A percentile compares a stretch with the other conserved stretches of the same genome.
These are phyloP conservation scores for Penicillium fimorum DNA, from an alignment of 495 filamentous ascomycete species.

Conservation along the genomic window DNA sequence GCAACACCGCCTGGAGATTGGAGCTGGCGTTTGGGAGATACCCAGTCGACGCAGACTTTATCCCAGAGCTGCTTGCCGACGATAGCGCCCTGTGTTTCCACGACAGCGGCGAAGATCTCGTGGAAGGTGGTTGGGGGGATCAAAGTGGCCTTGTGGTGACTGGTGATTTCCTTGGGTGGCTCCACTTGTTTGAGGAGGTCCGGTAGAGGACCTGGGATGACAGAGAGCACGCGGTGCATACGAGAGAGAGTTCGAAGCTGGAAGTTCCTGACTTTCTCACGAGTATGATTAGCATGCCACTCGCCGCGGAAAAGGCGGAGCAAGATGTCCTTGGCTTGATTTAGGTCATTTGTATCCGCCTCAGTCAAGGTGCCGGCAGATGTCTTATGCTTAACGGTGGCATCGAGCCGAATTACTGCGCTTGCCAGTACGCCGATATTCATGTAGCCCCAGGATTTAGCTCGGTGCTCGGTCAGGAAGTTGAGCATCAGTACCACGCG, in stretches of 20 bases:
- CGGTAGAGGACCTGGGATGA: conserved; percentile 29
- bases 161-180: conserved; percentile 12
- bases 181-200: conserved; percentile 22
- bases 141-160: conserved; percentile 22
- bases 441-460: conserved; percentile 49
- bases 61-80: conserved; percentile 42
- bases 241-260: conserved; percentile 32
- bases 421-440: conserved; percentile 44
- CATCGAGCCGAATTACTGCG: conserved; percentile 42
- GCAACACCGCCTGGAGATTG: conserved; percentile 33
- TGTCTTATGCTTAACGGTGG: conserved; percentile 16
- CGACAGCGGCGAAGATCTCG: conserved; percentile 44
- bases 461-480: conserved; percentile 38
- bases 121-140: conserved; percentile 47
- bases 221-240: conserved; percentile 27
- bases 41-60: conserved; percentile 40
- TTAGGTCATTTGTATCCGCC: conserved; percentile 8
- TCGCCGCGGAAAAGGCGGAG: conserved; percentile 35
- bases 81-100: conserved; percentile 44
- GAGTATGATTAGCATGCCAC: conserved; percentile 23
- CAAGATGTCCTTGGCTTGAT: conserved; percentile 34
- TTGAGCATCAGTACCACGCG: conserved; percentile 44
- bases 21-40: conserved; percentile 19
- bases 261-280: conserved; percentile 16
- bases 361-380: conserved; percentile 1